Conservation (phyloP, 1,139 yeast species). For the Lodderomyces beijingensis region DNA sequence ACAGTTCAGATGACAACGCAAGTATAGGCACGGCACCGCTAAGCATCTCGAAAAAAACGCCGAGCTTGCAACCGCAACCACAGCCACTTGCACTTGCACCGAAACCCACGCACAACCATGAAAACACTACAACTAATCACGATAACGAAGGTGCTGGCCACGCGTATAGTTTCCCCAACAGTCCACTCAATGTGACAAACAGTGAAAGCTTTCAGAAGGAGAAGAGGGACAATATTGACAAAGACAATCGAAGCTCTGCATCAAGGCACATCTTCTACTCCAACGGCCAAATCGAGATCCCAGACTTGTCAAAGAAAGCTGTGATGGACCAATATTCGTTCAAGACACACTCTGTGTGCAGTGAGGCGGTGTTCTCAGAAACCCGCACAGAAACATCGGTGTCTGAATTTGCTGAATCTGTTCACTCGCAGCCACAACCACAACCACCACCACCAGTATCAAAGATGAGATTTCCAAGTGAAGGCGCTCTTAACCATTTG, state of each 20-base stretch:
- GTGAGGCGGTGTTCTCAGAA: conserved; percentile 31
- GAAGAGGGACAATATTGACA: conserved; percentile 4
- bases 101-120: conserved; percentile 5
- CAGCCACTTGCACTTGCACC: no score
- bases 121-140: no score
- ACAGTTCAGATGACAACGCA: conserved; percentile 4
- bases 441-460: background rate
- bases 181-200: conserved; percentile 31
- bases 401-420: conserved; percentile 19
- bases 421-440: conserved; percentile 9
- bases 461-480: conserved; percentile 35
- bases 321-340: conserved; percentile 20
- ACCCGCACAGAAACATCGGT: conserved; percentile 18
- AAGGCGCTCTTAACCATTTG: conserved; percentile 27
- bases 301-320: conserved; percentile 29
- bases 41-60: conserved; percentile 6
- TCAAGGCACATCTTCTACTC: conserved; percentile 26
- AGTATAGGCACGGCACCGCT: conserved; percentile 11
- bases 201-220: conserved; percentile 17
- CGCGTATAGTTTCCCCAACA: conserved; percentile 38
- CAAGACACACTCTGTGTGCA: conserved; percentile 19
- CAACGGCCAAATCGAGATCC: conserved; percentile 42
- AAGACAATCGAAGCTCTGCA: conserved; percentile 12
- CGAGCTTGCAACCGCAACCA: conserved; percentile 2
- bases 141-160: conserved; percentile 1